A percentile compares a stretch with the other conserved stretches of the same genome.
Conservation (phyloP, 805 yeast species). For the Alloascoidea africana region DNA sequence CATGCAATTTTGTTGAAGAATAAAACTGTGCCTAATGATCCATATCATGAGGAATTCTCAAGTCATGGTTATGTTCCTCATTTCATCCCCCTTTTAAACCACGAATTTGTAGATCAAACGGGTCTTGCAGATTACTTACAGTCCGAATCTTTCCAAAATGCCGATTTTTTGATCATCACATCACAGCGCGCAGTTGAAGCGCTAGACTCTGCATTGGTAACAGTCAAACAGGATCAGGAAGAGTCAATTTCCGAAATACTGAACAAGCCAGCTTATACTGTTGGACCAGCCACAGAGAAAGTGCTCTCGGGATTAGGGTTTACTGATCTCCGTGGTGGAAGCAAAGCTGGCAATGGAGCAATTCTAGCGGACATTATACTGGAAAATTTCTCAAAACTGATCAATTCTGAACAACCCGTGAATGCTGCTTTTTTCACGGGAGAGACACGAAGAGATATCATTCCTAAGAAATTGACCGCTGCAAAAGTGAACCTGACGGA, state of each 20-base stretch:
- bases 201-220: conserved; percentile 20
- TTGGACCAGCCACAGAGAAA: conserved; percentile 76
- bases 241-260: conserved; percentile 6
- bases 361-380: conserved; percentile 50
- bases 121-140: conserved; percentile 29
- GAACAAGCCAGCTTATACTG: conserved; percentile 49
- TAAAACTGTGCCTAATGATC: conserved; percentile 52
- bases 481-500: conserved; percentile 36
- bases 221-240: conserved; percentile 9
- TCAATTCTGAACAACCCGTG: conserved; percentile 6
- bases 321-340: conserved; percentile 53
- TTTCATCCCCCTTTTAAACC: conserved; percentile 66
- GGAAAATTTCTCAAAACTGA: conserved; percentile 12
- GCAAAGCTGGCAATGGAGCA: conserved; percentile 68
- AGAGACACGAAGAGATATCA: conserved; percentile 63
- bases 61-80: conserved; percentile 23
- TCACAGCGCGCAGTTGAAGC: conserved; percentile 89
- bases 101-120: conserved; percentile 34
- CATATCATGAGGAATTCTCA: conserved; percentile 34
- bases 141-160: conserved; percentile 24
- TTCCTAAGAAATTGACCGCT: conserved; percentile 42
- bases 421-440: conserved; percentile 63
- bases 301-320: conserved; percentile 52
- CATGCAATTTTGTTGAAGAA: conserved; percentile 45
- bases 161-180: conserved; percentile 56